These are phyloP conservation scores for Lodderomyces jiufengensis DNA, from an alignment of 1,139 yeast genomes.

Conservation along the genomic window DNA sequence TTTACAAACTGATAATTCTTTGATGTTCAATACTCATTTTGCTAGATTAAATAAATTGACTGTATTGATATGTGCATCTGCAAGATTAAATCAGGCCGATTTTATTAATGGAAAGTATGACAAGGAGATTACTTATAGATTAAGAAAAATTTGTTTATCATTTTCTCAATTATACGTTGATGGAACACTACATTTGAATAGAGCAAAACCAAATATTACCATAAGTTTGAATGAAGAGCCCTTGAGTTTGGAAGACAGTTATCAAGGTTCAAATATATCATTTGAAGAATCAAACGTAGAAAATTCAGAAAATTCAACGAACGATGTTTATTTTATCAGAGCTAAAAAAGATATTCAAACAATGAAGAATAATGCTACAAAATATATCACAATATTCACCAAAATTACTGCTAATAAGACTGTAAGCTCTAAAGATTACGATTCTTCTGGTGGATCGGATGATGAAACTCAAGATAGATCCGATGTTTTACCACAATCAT, in stretches of 20 bases:
- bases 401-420: constrained; percentile 33
- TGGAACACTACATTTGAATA: constrained; percentile 51
- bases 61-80: constrained; percentile 46
- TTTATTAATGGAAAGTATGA: constrained; percentile 44
- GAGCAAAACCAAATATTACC: constrained; percentile 8
- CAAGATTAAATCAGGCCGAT: constrained; percentile 51
- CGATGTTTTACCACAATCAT: constrained; percentile 54
- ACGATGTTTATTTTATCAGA: no score
- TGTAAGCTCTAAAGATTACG: constrained; percentile 35
- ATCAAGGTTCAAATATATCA: no score
- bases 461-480: constrained; percentile 34
- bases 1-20: constrained; percentile 45
- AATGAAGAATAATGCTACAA: constrained; percentile 30
- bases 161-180: constrained; percentile 60
- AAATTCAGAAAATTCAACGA: no score
- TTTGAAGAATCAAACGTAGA: no score
- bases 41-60: constrained; percentile 48
- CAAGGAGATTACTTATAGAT: constrained; percentile 40
- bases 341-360: constrained; percentile 24
- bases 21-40: constrained; percentile 50
- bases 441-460: constrained; percentile 37
- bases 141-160: constrained; percentile 49
- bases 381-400: constrained; percentile 26
- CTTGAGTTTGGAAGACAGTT: no score
- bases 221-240: no score